Evolutionary conservation across 1,139 yeast species (phyloP).

Genomic region (Taiozyma sp.): DNA sequence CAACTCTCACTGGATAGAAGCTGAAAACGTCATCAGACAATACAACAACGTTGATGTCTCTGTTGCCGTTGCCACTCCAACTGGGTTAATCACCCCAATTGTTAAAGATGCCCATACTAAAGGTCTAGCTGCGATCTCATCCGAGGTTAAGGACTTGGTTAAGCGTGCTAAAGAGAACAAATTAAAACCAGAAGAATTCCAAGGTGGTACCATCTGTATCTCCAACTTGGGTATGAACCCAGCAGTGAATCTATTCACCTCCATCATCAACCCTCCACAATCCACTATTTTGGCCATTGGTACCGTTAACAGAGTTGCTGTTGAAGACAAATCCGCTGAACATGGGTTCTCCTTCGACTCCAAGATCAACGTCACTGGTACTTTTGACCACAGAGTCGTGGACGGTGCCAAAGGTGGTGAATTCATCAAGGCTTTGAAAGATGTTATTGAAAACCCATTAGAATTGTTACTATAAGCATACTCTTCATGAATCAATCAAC

Average conservation of each 20-base stretch:
- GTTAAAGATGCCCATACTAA: constrained; percentile 81
- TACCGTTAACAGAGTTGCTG: constrained; percentile 87
- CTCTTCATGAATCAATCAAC: not conserved
- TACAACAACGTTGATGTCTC: constrained; percentile 92
- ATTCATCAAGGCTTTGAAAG: constrained; percentile 89
- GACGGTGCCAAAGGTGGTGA: constrained; percentile 99
- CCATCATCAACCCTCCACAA: constrained; percentile 98
- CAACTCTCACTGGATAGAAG: constrained; percentile 91
- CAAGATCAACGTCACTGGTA: constrained; percentile 87
- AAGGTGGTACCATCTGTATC: constrained; percentile 98
- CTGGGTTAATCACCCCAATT: constrained; percentile 96
- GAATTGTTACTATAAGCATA: constrained; percentile 66
- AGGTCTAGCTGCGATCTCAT: constrained; percentile 80
- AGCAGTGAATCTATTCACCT: constrained; percentile 89
- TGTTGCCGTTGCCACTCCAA: constrained; percentile 97
- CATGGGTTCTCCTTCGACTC: constrained; percentile 91
- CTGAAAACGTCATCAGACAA: constrained; percentile 87
- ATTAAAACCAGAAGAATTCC: constrained; percentile 93
- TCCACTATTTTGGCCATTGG: constrained; percentile 92
- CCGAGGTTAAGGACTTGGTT: constrained; percentile 86
- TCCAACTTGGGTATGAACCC: constrained; percentile 98
- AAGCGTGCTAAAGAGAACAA: constrained; percentile 95
- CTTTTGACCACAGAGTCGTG: constrained; percentile 95
- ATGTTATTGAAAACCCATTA: constrained; percentile 90
- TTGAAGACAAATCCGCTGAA: constrained; percentile 88